Evolutionary conservation across 1,139 yeast genomes (phyloP).

Genomic region (Lizanozyma gosingica): DNA sequence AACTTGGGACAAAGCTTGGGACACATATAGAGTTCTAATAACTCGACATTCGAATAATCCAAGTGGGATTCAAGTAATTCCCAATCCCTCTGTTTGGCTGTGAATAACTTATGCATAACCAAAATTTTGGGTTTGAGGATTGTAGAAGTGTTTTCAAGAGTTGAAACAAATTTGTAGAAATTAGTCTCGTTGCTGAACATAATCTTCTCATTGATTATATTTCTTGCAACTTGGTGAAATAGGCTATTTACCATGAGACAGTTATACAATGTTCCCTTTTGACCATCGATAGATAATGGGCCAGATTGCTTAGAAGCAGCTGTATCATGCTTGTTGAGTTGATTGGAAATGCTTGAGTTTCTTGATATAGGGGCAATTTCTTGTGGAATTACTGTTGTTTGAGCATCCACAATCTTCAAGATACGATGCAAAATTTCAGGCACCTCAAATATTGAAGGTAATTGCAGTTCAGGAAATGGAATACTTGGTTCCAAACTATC

Average conservation of each 20-base stretch:
- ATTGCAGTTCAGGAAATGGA: slow-evolving; percentile 1
- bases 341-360: slow-evolving; percentile 58
- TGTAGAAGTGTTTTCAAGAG: slow-evolving; percentile 12
- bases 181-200: slow-evolving; percentile 43
- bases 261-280: slow-evolving; percentile 36
- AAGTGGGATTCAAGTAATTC: slow-evolving; percentile 17
- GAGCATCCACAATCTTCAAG: slow-evolving; percentile 47
- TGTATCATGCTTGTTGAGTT: slow-evolving; percentile 16
- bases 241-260: slow-evolving; percentile 62
- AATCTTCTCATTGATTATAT: slow-evolving; percentile 46
- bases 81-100: slow-evolving; percentile 20
- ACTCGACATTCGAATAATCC: slow-evolving; percentile 40
- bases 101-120: slow-evolving; percentile 29
- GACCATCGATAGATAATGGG: too few species aligned
- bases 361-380: slow-evolving; percentile 54
- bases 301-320: slow-evolving; percentile 4
- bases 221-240: slow-evolving; percentile 52
- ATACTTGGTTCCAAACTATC: too few species aligned
- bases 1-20: slow-evolving; percentile 51
- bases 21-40: slow-evolving; percentile 81
- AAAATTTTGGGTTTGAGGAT: slow-evolving; percentile 21
- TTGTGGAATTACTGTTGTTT: slow-evolving; percentile 41
- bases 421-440: slow-evolving; percentile 72
- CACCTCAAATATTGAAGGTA: slow-evolving; percentile 50
- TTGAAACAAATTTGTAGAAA: slow-evolving; percentile 35